A percentile compares a stretch with the other conserved stretches of the same genome.
phyloP scores from a whole-genome alignment of 228 moss, liverwort and hornwort species.

The Sphagnum magellanicum region DNA sequence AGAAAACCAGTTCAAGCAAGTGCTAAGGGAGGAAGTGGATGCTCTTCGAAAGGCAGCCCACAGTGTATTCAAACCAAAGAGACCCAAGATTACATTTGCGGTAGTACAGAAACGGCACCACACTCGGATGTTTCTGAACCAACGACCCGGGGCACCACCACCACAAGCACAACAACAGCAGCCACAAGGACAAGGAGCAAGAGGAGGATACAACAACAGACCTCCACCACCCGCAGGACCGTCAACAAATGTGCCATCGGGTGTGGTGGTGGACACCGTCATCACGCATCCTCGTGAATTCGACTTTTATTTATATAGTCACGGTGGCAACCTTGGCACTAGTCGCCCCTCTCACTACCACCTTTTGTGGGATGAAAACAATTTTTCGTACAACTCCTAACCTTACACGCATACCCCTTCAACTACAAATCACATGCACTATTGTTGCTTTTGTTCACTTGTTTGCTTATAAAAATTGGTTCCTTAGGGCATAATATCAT shows the following conservation, averaged over 20 bases:
- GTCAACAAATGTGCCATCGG: slow-evolving; percentile 23
- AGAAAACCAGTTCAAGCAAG: slow-evolving; percentile 18
- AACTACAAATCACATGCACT: too few species aligned
- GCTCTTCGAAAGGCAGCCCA: slow-evolving; percentile 19
- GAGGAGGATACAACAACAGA: too few species aligned
- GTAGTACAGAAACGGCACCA: slow-evolving; percentile 49
- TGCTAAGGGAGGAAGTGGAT: slow-evolving; percentile 24
- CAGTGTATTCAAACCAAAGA: background rate
- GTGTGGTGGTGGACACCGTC: slow-evolving; percentile 33
- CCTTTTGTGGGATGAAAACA: slow-evolving; percentile 23
- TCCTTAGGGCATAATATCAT: too few species aligned
- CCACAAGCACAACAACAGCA: too few species aligned
- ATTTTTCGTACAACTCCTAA: slow-evolving; percentile 28
- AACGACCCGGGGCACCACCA: background rate
- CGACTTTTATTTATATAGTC: slow-evolving; percentile 48
- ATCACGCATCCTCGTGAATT: slow-evolving; percentile 41
- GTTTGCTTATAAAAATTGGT: too few species aligned
- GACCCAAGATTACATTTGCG: slow-evolving; percentile 27
- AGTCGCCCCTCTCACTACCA: slow-evolving; percentile 43
- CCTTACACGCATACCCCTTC: too few species aligned
- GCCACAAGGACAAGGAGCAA: too few species aligned
- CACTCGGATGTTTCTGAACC: slow-evolving; percentile 28
- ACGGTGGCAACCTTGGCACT: slow-evolving; percentile 32
- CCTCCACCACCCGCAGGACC: too few species aligned
- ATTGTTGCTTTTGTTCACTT: too few species aligned